Conservation (phyloP, 2,329 filamentous ascomycete genomes). For the Capronia americana region DNA sequence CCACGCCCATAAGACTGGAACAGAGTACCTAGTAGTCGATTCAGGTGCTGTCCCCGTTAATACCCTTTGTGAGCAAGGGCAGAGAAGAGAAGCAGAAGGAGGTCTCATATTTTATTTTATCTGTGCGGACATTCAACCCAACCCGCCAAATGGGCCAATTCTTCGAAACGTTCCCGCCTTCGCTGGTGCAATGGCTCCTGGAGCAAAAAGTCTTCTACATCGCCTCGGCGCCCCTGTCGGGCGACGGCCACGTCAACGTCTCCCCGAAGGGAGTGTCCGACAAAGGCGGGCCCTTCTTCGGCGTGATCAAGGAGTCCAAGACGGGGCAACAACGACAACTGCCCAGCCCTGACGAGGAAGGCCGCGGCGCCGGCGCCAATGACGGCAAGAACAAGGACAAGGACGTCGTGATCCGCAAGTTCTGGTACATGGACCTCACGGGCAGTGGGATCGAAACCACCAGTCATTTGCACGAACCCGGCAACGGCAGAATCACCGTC, state of each 20-base stretch:
- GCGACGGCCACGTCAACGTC: conserved; percentile 71
- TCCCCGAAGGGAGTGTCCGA: conserved; percentile 76
- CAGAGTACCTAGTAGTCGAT: neutral
- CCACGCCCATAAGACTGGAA: neutral
- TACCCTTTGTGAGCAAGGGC: neutral
- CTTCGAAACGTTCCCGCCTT: conserved; percentile 60
- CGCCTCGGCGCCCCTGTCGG: conserved; percentile 71
- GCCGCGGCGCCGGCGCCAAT: neutral
- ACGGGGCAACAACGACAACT: neutral
- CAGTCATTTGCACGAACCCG: conserved; percentile 70
- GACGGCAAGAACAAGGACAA: conserved; percentile 23
- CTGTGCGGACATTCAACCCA: neutral
- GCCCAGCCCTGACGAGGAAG: neutral
- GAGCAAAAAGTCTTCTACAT: conserved; percentile 77
- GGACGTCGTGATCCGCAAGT: conserved; percentile 31
- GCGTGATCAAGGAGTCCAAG: conserved; percentile 32
- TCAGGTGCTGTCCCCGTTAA: neutral
- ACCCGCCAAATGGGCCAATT: conserved; percentile 62
- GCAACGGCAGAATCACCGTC: conserved; percentile 73
- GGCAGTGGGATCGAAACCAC: conserved; percentile 80
- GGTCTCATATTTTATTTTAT: neutral
- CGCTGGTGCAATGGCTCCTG: conserved; percentile 68
- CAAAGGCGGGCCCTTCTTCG: conserved; percentile 66
- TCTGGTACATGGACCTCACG: conserved; percentile 51
- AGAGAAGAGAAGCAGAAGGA: neutral